These are phyloP conservation scores for Dothistroma pini DNA, from an alignment of 2,329 filamentous ascomycete genomes.

Conservation along the genomic window DNA sequence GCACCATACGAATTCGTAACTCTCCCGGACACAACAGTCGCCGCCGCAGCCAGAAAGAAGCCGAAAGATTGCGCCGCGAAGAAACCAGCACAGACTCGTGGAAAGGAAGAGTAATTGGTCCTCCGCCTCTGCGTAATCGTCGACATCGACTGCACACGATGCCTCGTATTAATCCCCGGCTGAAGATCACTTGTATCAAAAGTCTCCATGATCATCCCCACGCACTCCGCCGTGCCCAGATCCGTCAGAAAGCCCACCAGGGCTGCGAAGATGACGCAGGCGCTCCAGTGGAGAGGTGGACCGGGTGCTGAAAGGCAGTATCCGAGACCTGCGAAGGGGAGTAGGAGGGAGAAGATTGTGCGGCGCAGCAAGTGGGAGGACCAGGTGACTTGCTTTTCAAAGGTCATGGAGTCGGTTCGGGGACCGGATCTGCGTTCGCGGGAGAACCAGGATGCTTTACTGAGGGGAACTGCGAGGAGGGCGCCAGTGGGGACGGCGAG, in stretches of 20 bases:
- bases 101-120: constrained; percentile 73
- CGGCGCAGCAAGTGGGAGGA: constrained; percentile 69
- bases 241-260: constrained; percentile 67
- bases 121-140: constrained; percentile 45
- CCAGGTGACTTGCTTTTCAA: constrained; percentile 63
- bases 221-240: constrained; percentile 71
- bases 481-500: constrained; percentile 65
- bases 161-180: constrained; percentile 59
- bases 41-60: constrained; percentile 65
- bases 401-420: constrained; percentile 64
- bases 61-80: constrained; percentile 66
- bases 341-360: constrained; percentile 61
- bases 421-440: constrained; percentile 58
- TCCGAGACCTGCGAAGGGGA: constrained; percentile 63
- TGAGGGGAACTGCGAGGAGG: constrained; percentile 66
- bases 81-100: constrained; percentile 67
- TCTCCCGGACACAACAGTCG: constrained; percentile 65
- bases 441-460: constrained; percentile 67
- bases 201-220: constrained; percentile 74
- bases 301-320: constrained; percentile 67
- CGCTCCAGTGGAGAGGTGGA: constrained; percentile 55
- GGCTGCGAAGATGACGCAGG: constrained; percentile 64
- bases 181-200: constrained; percentile 79
- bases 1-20: constrained; percentile 64
- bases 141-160: constrained; percentile 46